Evolutionary conservation across 2,329 filamentous ascomycete species (phyloP), one percentile per base, ranked within the genome.

Genomic region (Botrytis fragariae): DNA sequence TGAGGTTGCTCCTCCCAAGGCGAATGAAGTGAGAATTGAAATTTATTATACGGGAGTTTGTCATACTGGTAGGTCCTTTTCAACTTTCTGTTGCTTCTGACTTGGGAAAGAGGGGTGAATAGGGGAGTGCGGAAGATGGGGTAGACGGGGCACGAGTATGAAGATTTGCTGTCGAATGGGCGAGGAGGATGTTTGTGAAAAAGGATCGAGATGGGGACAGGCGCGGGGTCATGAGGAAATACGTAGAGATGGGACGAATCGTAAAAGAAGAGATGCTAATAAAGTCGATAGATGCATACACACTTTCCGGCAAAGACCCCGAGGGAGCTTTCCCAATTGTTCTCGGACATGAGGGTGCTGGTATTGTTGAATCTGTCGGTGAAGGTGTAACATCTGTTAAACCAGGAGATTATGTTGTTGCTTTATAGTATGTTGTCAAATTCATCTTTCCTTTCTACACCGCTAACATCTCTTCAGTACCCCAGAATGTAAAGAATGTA

Each of bases 11-110:
- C 92, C 95, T 76, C 96, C 96, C 74, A 91, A 88, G 84, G 95
- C 95, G 75, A 90, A 97, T 85, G 96, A 99, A 86, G 96, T 99
- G 82, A 93, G 96, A 80, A 97, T 99, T 82, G 86, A 98, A 87
- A 93, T 98, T 83, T 92, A 95, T 87, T 97, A 98, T 87, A 99
- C 96, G 71, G 96, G 96, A 84, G 96, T 99, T 82, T 99, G 96
- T 87, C 96, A 99, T 86, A 99, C 95, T 82, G 93, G 93, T 96
- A 85, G 79, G 83, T 81, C 22, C 57, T 42, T 35, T 51, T 6
- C n/a, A 14, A 54, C 5, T 54, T 54, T n/a, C 25, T 51, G n/a
- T 20, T 54, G 4, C 4, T 6, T 14, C 14, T 25, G 12, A 16
- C 29, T 25, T 44, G 9, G n/a, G 42, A 29, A 10, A 4, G 22